Evolutionary conservation across 1,284 basidiomycete genomes (phyloP).

Genomic region (Naganishia albida): DNA sequence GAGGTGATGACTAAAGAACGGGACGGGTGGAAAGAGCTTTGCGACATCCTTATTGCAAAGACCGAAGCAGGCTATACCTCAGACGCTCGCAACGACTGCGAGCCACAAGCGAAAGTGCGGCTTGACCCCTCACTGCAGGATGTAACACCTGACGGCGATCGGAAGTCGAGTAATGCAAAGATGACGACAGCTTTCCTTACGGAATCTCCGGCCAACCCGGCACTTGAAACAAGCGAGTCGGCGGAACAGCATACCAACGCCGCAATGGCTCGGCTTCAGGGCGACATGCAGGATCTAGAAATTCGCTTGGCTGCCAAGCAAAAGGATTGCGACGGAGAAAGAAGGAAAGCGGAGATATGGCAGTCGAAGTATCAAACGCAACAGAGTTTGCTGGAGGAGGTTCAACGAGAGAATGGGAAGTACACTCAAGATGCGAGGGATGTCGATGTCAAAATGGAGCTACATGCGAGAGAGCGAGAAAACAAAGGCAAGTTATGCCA

Average conservation of each 20-base stretch:
- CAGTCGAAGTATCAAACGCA: not conserved
- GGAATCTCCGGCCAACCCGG: not conserved
- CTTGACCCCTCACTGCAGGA: not conserved
- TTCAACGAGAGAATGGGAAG: slow-evolving; percentile 2
- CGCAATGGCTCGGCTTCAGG: not conserved
- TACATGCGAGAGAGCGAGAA: slow-evolving; percentile 22
- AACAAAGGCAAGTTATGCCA: not conserved
- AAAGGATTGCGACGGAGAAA: slow-evolving; percentile 11
- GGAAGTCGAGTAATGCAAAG: not conserved
- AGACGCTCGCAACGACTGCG: not conserved
- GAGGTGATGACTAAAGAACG: slow-evolving; percentile 9
- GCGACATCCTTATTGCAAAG: slow-evolving; percentile 5
- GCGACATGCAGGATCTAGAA: slow-evolving; percentile 5
- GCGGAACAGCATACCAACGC: not conserved
- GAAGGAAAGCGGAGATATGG: slow-evolving; percentile 3
- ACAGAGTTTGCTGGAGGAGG: not conserved
- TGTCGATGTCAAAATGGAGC: slow-evolving; percentile 14
- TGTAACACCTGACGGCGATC: not conserved
- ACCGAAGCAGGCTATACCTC: slow-evolving; percentile 2
- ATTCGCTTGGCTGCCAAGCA: slow-evolving; percentile 14
- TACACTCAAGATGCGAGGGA: slow-evolving; percentile 9
- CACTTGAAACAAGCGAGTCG: no score
- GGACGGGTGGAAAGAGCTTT: slow-evolving; percentile 22
- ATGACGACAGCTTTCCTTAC: not conserved
- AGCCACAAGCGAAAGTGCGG: no score